A percentile compares a stretch with the other conserved stretches of the same genome.
Conservation (phyloP, 495 filamentous ascomycete genomes). For the Saxophila tyrrhenica region DNA sequence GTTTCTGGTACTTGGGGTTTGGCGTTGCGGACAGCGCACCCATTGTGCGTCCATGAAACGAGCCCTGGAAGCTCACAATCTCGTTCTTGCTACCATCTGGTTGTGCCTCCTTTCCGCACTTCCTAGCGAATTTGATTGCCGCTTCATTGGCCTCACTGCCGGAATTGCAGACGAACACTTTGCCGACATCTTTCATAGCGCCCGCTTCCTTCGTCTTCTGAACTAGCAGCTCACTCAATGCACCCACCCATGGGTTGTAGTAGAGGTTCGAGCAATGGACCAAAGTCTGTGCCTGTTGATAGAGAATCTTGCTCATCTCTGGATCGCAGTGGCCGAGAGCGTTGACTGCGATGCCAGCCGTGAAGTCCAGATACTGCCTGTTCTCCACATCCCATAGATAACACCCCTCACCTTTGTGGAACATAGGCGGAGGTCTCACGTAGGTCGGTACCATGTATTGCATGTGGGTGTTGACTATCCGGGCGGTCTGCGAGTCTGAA, state of each 20-base stretch:
- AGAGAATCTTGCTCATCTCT: slow-evolving; percentile 53
- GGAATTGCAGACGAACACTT: slow-evolving; percentile 89
- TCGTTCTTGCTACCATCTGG: slow-evolving; percentile 67
- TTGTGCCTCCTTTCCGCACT: slow-evolving; percentile 64
- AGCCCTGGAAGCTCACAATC: slow-evolving; percentile 75
- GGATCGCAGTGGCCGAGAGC: slow-evolving; percentile 79
- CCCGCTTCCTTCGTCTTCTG: slow-evolving; percentile 61
- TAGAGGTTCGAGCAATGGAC: slow-evolving; percentile 92
- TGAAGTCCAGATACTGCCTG: slow-evolving; percentile 82
- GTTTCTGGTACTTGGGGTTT: slow-evolving; percentile 96
- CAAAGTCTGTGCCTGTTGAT: slow-evolving; percentile 70
- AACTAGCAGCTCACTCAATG: slow-evolving; percentile 75
- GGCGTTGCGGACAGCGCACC: slow-evolving; percentile 83
- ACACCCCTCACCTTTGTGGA: slow-evolving; percentile 73
- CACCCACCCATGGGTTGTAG: slow-evolving; percentile 87
- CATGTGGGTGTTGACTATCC: slow-evolving; percentile 57
- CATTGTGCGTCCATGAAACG: slow-evolving; percentile 96
- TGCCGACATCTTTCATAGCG: slow-evolving; percentile 66
- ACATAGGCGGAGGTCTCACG: slow-evolving; percentile 78
- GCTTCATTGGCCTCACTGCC: slow-evolving; percentile 95
- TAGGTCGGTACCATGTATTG: slow-evolving; percentile 94
- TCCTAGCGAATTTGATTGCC: slow-evolving; percentile 91
- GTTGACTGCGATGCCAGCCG: slow-evolving; percentile 91
- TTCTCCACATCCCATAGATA: slow-evolving; percentile 87
- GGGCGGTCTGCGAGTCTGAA: slow-evolving; percentile 61